These are phyloP conservation scores for Pseudophaeomoniella oleicola DNA, from an alignment of 2,329 filamentous ascomycete genomes.

Conservation along the genomic window DNA sequence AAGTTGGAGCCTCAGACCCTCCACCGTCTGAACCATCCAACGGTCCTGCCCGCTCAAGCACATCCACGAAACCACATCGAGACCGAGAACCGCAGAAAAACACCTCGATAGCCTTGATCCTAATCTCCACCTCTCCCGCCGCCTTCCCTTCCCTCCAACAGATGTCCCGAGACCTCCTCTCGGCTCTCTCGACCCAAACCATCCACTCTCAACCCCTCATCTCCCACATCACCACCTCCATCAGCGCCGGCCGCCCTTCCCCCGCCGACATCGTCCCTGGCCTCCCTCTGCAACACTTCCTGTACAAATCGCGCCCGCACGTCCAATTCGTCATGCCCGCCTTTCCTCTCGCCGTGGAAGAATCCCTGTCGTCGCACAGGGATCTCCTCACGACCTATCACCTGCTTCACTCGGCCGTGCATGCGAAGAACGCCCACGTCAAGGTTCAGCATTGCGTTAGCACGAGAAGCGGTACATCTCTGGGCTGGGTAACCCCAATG, in stretches of 20 bases:
- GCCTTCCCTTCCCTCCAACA: background rate
- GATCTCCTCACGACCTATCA: conserved; percentile 73
- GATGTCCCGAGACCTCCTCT: background rate
- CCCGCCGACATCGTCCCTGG: conserved; percentile 66
- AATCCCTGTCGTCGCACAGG: conserved; percentile 6
- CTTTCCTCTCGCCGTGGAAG: conserved; percentile 27
- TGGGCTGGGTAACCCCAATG: conserved; percentile 80
- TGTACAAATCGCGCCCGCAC: conserved; percentile 89
- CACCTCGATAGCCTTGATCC: background rate
- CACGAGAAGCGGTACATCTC: conserved; percentile 53
- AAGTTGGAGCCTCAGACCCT: conserved; percentile 52
- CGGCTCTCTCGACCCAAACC: background rate
- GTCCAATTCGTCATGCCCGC: conserved; percentile 93
- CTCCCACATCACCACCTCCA: background rate
- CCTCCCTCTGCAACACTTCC: conserved; percentile 71
- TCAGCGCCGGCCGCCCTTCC: conserved; percentile 48
- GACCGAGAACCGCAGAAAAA: background rate
- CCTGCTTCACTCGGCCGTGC: conserved; percentile 68
- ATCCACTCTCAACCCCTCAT: background rate
- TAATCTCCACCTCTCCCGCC: background rate
- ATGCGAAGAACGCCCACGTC: conserved; percentile 67
- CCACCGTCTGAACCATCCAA: conserved; percentile 61
- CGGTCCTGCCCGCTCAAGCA: conserved; percentile 56
- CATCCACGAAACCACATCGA: too few relatives aligned
- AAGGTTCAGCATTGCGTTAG: conserved; percentile 73